Conservation (phyloP, 2,329 filamentous ascomycete genomes). For the Parastagonospora nodorum region DNA sequence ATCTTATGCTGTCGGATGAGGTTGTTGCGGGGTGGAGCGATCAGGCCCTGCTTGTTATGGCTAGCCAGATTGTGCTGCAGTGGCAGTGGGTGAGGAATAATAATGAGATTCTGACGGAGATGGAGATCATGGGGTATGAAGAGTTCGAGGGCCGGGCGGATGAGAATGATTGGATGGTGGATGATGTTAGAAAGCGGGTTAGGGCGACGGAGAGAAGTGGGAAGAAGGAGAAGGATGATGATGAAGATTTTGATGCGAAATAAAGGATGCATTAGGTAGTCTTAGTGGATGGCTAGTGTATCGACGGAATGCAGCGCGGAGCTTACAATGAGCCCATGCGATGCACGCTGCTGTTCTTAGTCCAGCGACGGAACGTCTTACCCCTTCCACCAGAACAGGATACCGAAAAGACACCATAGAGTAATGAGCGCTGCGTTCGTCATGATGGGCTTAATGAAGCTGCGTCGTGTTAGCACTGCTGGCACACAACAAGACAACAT, state of each 20-base stretch:
- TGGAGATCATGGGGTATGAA: slow-evolving; percentile 30
- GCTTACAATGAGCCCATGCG: slow-evolving; percentile 43
- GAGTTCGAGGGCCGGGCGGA: slow-evolving; percentile 27
- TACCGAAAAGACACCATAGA: slow-evolving; percentile 59
- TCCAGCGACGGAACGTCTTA: slow-evolving; percentile 64
- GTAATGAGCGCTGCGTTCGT: slow-evolving; percentile 60
- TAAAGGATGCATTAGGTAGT: slow-evolving; percentile 4
- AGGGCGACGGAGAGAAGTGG: not conserved
- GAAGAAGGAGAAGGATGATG: not conserved
- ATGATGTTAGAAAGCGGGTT: slow-evolving; percentile 12
- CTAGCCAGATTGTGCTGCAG: slow-evolving; percentile 20
- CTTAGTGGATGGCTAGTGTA: not conserved
- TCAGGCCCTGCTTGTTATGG: slow-evolving; percentile 7
- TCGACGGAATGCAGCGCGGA: not conserved
- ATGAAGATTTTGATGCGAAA: not conserved
- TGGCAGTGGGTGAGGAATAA: slow-evolving; percentile 39
- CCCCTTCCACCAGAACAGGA: slow-evolving; percentile 64
- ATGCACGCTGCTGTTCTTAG: slow-evolving; percentile 61
- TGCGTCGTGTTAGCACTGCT: slow-evolving; percentile 12
- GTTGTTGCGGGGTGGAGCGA: slow-evolving; percentile 21
- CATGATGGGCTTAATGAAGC: slow-evolving; percentile 62
- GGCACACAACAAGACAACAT: not conserved
- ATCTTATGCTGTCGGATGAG: slow-evolving; percentile 27
- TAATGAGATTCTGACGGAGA: slow-evolving; percentile 27
- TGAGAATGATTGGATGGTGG: slow-evolving; percentile 34